Base-by-base conservation (phyloP, 176 grass and related monocot genomes). In the Oryza officinalis region DNA sequence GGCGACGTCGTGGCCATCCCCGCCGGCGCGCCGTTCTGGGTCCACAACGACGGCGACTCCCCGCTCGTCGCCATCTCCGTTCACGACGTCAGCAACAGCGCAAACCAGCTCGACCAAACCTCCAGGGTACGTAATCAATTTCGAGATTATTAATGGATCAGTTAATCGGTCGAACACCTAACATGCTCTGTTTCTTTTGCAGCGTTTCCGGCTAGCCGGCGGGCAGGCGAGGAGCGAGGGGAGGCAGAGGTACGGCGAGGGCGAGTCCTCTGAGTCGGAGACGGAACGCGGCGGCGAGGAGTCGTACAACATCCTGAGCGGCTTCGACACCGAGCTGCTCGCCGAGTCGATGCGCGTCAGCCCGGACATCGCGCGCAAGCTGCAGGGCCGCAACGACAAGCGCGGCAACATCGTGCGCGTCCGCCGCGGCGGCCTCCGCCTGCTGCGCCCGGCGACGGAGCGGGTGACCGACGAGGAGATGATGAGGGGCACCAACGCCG, bases 181-280 rank as follows among this genome's bases (percentile, higher is more conserved):
- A 17, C 3, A 27, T 72, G 41, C 18, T 8, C 41, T 20, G 4
- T 63, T 63, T 13, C 26, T 70, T 71, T 50, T 75, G 65, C 45
- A 89, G 88, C 49, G 72, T 45, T 90, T 90, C 78, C 59, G 80
- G 57, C 20, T 90, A 13, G 88, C 83, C 10, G 88, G 88, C 25
- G 80, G 69, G 41, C 38, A 75, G 69, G 46, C 67, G 20, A 35
- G 81, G 31, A 64, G 70, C 13, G 4, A 61, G 32, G 15, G 46
- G 17, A 31, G 47, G 45, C 30, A 25, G 28, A 32, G 10, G 31
- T 41, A 41, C 40, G 40, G 63, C n/a, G 69, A 63, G 12, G 27
- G 14, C 20, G 76, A 75, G 37, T 18, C 26, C 28, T 73, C 60
- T 17, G 47, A 54, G 25, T 18, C 40, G 41, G 25, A 60, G 38